Evolutionary conservation across 1,139 yeast species (phyloP), one percentile per base, ranked within the genome.

Genomic region (Sugiyamaella neomexicana): DNA sequence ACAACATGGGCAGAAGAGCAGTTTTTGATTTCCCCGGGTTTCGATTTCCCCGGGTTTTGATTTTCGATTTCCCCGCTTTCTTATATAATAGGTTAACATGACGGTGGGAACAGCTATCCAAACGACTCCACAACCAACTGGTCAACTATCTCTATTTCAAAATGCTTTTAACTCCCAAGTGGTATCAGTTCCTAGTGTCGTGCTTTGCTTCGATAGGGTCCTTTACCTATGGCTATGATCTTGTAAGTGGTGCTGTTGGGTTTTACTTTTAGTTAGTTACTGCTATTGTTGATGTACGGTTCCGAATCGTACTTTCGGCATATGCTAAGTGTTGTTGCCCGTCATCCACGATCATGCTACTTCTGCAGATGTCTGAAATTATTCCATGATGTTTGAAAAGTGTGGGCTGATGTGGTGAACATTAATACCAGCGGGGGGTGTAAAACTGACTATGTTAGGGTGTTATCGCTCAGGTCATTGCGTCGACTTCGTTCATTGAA

Each of bases 211-310:
- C 96, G 13, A 83, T 90, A 54, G 90, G 97, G 1, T 97, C 97
- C 10, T 85, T 88, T 73, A 83, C 90, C 85, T 90, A 90, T 71
- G 97, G 98, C 62, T 91, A 89, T 68, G 97, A 91, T 69, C 89
- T 91, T 46, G 89, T 37, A 37, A 37, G 17, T 37, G 10, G 8
- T 29, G 34, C 34, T 29, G 8, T 12, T 27, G 31, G 8, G 34
- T 29, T 20, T 20, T 20, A 20, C 25, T 20, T 34, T 15, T 15
- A 34, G 38, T 6, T 34, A n/a, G 15, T 31, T 31, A 9, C 36
- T 9, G 9, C 36, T n/a, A 34, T 3, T 15, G 38, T 5, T 34
- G 38, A 2, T n/a, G 38, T 34, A n/a, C 5, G 38, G 15, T 2
- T 34, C 38, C 16, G 38, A 20, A 20, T 20, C 25, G 25, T 20